A percentile compares a stretch with the other conserved stretches of the same genome.
phyloP scores from a whole-genome alignment of 1,284 basidiomycete genomes.

The Trichosporon sp. region DNA sequence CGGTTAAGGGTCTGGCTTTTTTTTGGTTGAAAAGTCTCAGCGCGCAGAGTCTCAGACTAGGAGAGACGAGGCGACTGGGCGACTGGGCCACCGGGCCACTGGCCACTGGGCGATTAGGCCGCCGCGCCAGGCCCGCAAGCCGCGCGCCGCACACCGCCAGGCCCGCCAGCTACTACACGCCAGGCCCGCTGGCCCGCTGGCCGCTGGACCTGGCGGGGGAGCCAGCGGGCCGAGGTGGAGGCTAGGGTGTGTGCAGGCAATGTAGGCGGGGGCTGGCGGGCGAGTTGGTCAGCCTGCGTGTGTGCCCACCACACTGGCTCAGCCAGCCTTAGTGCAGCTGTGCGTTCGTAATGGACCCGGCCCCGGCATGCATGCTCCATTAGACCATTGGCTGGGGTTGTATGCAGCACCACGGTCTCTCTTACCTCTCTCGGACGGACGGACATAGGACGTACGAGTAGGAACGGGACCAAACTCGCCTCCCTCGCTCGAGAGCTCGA shows the following conservation, averaged over 20 bases:
- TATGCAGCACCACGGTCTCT: not conserved
- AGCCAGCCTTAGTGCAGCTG: not conserved
- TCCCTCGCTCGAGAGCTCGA: not conserved
- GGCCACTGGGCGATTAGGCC: not conserved
- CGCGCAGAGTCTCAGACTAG: not conserved
- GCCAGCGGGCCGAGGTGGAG: not conserved
- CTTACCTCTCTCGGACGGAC: not conserved
- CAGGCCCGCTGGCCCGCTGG: too few species aligned
- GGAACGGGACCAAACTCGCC: not conserved
- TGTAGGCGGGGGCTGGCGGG: not conserved
- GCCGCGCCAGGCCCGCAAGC: not conserved
- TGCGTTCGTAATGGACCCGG: not conserved
- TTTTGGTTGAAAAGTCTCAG: constrained; percentile 4
- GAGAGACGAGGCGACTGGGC: too few species aligned
- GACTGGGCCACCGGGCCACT: not conserved
- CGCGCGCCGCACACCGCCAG: not conserved
- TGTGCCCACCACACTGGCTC: not conserved
- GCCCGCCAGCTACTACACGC: not conserved
- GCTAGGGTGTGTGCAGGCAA: not conserved
- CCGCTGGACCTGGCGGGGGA: not conserved
- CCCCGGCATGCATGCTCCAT: not conserved
- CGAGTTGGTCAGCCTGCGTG: too few species aligned
- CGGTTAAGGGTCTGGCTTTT: constrained; percentile 2
- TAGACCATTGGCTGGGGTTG: not conserved
- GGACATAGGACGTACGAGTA: not conserved